Base-by-base conservation (phyloP, 768 basidiomycete genomes). In the Roridomyces roridus region DNA sequence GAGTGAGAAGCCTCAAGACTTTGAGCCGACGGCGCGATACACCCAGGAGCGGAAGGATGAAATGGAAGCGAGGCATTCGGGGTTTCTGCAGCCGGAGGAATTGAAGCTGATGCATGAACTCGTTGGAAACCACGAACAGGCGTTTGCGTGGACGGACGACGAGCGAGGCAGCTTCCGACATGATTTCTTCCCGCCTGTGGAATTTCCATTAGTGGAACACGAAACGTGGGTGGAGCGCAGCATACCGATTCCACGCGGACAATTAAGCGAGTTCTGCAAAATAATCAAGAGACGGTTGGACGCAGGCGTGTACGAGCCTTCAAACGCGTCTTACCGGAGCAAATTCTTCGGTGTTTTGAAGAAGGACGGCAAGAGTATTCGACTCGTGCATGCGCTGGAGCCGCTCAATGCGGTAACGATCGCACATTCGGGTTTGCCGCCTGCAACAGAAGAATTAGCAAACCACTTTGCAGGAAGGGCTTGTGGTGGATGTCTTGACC, bases 311-410 rank as follows among this genome's bases (percentile, higher is more conserved):
- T 64, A 55, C 44, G 60, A 60, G 24, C 43, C 40, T 5, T 59
- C 39, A 1, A 36, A 53, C 20, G 23, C 58, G 1, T 34, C 57
- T 5, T 76, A 77, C 34, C 55, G 70, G 0, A 74, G 71, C 0
- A 46, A 66, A 3, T 73, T 68, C 66, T 77, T 74, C 41, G 72
- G 68, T n/a, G 68, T 76, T 3, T 14, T 59, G 5, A 57, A 57
- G 50, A 67, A 69, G 23, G 63, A 68, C 29, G 59, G 67, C 6
- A 65, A 64, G 24, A 63, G 59, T 0, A 57, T 73, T 3, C 45
- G 64, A 0, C 23, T 70, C 2, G 66, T 73, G 0, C 69, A 70
- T 36, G 58, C 65, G 24, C 46, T 72, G 11, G 65, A 72, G 49
- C 66, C 65, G 0, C 57, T 72, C 2, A 72, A 72, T 43, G 56